Conservation (phyloP, 2,329 filamentous ascomycete genomes). For the Setomelanomma holmii region DNA sequence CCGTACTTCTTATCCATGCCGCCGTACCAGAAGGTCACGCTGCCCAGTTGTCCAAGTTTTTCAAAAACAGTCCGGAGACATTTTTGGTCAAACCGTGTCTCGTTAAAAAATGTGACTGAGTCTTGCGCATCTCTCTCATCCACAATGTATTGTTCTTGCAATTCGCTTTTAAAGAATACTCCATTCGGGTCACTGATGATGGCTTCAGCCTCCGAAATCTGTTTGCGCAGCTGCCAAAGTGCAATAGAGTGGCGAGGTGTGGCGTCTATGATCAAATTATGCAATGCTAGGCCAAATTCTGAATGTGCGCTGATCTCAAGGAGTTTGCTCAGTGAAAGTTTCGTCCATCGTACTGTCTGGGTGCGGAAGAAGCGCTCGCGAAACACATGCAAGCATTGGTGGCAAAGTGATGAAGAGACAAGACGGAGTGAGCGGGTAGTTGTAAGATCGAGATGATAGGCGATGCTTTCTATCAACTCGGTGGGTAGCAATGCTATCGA, state of each 20-base stretch:
- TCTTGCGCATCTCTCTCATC: slow-evolving; percentile 15
- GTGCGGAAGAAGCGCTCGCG: slow-evolving; percentile 30
- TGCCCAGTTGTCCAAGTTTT: slow-evolving; percentile 7
- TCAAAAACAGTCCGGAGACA: slow-evolving; percentile 24
- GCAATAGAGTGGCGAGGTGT: slow-evolving; percentile 32
- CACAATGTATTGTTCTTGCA: slow-evolving; percentile 5
- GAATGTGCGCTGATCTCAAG: slow-evolving; percentile 21
- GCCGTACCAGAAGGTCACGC: slow-evolving; percentile 15
- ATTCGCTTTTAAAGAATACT: neutral
- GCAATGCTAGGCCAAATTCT: slow-evolving; percentile 22
- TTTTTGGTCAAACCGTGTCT: slow-evolving; percentile 33
- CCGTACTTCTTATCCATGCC: slow-evolving; percentile 22
- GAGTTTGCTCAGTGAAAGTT: slow-evolving; percentile 18
- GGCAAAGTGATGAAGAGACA: slow-evolving; percentile 17
- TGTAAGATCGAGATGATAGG: slow-evolving; percentile 22
- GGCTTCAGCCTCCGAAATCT: slow-evolving; percentile 9
- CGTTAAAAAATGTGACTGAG: slow-evolving; percentile 29
- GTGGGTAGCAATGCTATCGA: slow-evolving; percentile 26
- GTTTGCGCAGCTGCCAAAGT: slow-evolving; percentile 28
- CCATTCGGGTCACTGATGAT: slow-evolving; percentile 5
- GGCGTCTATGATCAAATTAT: slow-evolving; percentile 33
- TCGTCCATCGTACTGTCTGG: slow-evolving; percentile 25
- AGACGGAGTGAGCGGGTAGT: slow-evolving; percentile 29
- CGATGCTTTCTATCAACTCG: slow-evolving; percentile 32
- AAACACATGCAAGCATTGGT: slow-evolving; percentile 25